Conservation (phyloP, 495 filamentous ascomycete species). For the Aspergillus homomorphus region DNA sequence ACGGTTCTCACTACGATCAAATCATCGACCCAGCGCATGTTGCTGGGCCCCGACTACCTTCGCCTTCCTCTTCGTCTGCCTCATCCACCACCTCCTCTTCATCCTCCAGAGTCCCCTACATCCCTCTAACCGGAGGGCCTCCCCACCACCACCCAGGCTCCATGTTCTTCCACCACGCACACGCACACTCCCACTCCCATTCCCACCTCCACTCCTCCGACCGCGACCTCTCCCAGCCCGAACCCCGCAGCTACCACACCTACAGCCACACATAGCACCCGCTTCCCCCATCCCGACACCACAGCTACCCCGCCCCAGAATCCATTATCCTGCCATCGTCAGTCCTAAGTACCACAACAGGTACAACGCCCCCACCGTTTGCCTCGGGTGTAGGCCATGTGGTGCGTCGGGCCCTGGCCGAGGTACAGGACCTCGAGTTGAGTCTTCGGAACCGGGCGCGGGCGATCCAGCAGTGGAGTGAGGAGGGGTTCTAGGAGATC, state of each 20-base stretch:
- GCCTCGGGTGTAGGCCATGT: background rate
- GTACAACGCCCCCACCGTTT: background rate
- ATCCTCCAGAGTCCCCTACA: background rate
- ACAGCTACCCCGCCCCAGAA: background rate
- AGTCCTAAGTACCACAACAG: background rate
- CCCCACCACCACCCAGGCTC: background rate
- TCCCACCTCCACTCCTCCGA: background rate
- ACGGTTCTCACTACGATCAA: background rate
- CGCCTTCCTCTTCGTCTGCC: background rate
- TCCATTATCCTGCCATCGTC: background rate
- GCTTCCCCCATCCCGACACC: background rate
- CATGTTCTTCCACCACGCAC: background rate
- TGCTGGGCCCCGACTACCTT: background rate
- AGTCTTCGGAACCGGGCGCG: background rate
- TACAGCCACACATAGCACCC: background rate
- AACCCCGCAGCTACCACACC: background rate
- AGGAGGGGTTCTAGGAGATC: constrained; percentile 1
- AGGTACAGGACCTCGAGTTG: background rate
- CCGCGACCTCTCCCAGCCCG: background rate
- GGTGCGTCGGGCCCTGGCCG: background rate
- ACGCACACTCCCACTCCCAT: background rate
- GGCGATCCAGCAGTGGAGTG: constrained; percentile 1
- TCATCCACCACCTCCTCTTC: background rate
- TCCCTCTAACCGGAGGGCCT: background rate
- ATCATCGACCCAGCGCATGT: background rate